Conservation (phyloP, 176 grass and related monocot genomes). For the Neostapfia colusana region DNA sequence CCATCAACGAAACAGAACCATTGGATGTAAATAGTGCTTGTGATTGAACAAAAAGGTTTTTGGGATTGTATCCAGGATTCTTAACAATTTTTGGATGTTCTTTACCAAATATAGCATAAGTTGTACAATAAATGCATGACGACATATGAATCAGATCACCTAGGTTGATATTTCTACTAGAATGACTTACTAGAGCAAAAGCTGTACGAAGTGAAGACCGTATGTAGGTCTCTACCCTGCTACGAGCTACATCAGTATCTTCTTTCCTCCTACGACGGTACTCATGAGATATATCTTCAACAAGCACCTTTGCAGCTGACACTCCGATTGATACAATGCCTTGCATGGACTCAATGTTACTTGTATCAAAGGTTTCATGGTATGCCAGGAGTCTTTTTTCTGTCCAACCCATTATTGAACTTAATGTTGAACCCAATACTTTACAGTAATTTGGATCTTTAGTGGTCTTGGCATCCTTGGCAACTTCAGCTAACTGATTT, state of each 20-base stretch:
- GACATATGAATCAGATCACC: slow-evolving; percentile 24
- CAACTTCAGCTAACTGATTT: slow-evolving; percentile 78
- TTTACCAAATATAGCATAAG: background rate
- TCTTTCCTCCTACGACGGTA: slow-evolving; percentile 93
- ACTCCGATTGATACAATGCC: slow-evolving; percentile 88
- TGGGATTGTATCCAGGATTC: background rate
- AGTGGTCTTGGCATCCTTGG: slow-evolving; percentile 84
- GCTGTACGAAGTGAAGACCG: slow-evolving; percentile 87
- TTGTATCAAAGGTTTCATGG: slow-evolving; percentile 87
- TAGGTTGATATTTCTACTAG: slow-evolving; percentile 3
- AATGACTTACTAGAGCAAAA: slow-evolving; percentile 84
- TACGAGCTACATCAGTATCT: slow-evolving; percentile 82
- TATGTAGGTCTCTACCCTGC: slow-evolving; percentile 87
- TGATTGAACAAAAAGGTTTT: slow-evolving; percentile 5
- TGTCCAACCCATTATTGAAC: slow-evolving; percentile 93
- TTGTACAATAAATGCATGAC: background rate
- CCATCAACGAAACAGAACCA: slow-evolving; percentile 15
- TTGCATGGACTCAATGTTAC: slow-evolving; percentile 95
- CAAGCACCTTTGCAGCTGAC: slow-evolving; percentile 80
- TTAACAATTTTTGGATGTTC: background rate
- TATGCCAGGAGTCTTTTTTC: slow-evolving; percentile 99
- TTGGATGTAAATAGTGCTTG: slow-evolving; percentile 3
- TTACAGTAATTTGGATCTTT: slow-evolving; percentile 95
- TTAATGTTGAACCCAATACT: slow-evolving; percentile 88
- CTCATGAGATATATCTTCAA: slow-evolving; percentile 98